These are phyloP conservation scores for Nitzschia palea DNA, from an alignment of 108 stramenopile species.

Conservation along the genomic window DNA sequence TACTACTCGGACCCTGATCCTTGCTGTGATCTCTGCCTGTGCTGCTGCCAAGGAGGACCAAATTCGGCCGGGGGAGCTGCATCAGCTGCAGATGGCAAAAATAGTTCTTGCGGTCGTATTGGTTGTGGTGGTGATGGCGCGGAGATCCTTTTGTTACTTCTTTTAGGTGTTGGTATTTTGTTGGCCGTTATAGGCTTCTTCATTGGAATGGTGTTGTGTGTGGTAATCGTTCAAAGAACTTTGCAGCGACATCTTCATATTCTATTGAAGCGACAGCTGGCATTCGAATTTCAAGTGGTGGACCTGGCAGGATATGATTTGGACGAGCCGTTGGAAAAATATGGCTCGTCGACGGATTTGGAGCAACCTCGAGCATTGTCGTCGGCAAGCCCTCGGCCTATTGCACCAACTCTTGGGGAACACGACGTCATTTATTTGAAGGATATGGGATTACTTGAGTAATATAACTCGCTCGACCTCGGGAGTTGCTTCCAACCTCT, in stretches of 20 bases:
- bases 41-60: too few species aligned
- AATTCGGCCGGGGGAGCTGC: too few species aligned
- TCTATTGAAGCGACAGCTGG: conserved; percentile 23
- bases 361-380: too few species aligned
- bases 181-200: conserved; percentile 29
- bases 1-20: too few species aligned
- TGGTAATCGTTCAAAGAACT: conserved; percentile 17
- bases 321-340: conserved; percentile 6
- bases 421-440: conserved; percentile 4
- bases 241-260: conserved; percentile 21
- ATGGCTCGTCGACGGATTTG: neutral
- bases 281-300: conserved; percentile 20
- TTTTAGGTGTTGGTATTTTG: conserved; percentile 19
- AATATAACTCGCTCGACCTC: too few species aligned
- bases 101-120: too few species aligned
- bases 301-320: conserved; percentile 27
- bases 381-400: conserved; percentile 19
- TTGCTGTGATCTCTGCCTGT: too few species aligned
- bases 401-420: conserved; percentile 6
- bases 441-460: conserved; percentile 17
- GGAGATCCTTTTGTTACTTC: conserved; percentile 2
- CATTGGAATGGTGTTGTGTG: conserved; percentile 12
- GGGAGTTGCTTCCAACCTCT: too few species aligned
- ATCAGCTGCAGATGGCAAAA: too few species aligned
- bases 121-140: conserved; percentile 3